Evolutionary conservation across 257 asterid species (phyloP), one percentile per base, ranked within the genome.

Genomic region (Jacaranda mimosifolia): DNA sequence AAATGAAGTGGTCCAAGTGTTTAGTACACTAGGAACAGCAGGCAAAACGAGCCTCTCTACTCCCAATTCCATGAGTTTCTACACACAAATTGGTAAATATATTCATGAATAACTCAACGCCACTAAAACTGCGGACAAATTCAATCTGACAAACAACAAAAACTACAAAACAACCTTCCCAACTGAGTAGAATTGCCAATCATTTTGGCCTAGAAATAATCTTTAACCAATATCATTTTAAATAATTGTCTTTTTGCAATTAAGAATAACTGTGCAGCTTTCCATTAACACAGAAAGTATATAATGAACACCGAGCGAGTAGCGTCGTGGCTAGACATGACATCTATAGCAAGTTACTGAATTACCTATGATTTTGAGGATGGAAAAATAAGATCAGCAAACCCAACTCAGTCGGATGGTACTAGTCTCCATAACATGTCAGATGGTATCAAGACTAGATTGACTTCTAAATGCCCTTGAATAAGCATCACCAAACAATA

Each of bases 21-120:
- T 74, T 40, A 95, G 78, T 60, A 87, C 93, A 60, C 79, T 76
- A 49, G 94, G 92, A 64, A 84, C 89, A 63, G 98, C 97, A 40
- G 99, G 98, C 86, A 95, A 88, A 72, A 95, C 92, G 51, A 95
- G 93, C 87, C 91, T 91, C 85, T 91, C 88, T 10, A 95, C 98
- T 77, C 98, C 97, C 60, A 90, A 78, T 66, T 83, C 91, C 75
- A 35, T 18, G 32, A 92, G 95, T 86, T 79, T 86, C 99, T 94
- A 88, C 82, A 74, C 79, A 43, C 65, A 80, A 71, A 65, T 18
- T 45, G 46, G 62, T 62, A 18, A 38, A 42, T 5, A 43, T 36
- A 79, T 74, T 15, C 73, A 65, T 36, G 53, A 60, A 63, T 40
- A 6, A 59, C 39, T 65, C 26, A 42, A 51, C 19, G 19, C 45